These are phyloP conservation scores for Penicillium samsonianum DNA, from an alignment of 495 filamentous ascomycete genomes.

Conservation along the genomic window DNA sequence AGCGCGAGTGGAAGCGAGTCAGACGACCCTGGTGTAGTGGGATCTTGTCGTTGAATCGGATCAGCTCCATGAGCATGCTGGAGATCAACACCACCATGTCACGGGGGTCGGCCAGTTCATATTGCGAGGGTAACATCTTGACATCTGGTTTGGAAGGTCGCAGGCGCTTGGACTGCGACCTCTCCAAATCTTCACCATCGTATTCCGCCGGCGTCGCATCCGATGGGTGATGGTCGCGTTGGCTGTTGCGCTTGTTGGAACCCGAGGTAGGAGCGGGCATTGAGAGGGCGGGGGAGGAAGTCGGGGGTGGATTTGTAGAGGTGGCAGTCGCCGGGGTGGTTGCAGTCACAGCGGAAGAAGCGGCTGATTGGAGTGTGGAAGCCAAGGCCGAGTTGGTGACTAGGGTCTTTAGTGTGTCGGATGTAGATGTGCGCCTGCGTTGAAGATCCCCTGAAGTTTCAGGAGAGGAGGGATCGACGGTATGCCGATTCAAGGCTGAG, in stretches of 20 bases:
- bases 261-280: constrained; percentile 40
- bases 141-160: constrained; percentile 56
- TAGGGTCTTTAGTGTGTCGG: constrained; percentile 20
- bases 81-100: constrained; percentile 88
- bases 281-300: constrained; percentile 32
- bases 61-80: constrained; percentile 93
- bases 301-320: constrained; percentile 28
- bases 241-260: constrained; percentile 49
- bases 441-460: constrained; percentile 43
- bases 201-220: constrained; percentile 43
- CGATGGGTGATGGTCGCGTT: constrained; percentile 31
- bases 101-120: constrained; percentile 75
- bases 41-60: constrained; percentile 87
- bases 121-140: constrained; percentile 73
- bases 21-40: constrained; percentile 80
- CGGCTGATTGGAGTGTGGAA: constrained; percentile 23
- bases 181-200: constrained; percentile 50
- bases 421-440: constrained; percentile 40
- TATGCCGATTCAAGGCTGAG: constrained; percentile 46
- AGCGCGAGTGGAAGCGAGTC: constrained; percentile 93
- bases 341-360: constrained; percentile 23
- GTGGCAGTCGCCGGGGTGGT: constrained; percentile 22
- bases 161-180: constrained; percentile 53
- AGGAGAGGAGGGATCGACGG: constrained; percentile 43
- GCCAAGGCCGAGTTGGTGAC: constrained; percentile 27